These are phyloP conservation scores for Candida labiduridarum DNA, from an alignment of 1,139 yeast species.

Conservation along the genomic window DNA sequence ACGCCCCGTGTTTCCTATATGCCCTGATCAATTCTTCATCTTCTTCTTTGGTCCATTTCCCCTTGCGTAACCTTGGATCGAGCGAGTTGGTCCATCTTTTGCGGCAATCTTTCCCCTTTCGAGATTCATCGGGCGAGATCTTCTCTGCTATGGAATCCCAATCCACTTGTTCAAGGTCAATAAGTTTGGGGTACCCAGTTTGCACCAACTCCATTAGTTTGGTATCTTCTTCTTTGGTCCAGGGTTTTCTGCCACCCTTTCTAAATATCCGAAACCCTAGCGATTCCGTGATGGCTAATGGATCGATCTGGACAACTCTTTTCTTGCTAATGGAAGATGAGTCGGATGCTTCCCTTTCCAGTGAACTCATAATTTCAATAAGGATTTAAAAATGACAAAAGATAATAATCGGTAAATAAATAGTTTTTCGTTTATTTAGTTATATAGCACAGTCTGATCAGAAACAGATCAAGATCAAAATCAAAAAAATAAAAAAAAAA, in stretches of 20 bases:
- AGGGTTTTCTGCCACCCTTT: constrained; percentile 61
- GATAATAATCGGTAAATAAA: not conserved
- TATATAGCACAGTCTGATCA: not conserved
- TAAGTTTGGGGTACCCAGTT: constrained; percentile 23
- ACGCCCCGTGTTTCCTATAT: constrained; percentile 68
- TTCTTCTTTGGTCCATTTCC: constrained; percentile 88
- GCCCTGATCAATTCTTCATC: constrained; percentile 69
- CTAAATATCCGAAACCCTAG: constrained; percentile 77
- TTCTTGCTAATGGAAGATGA: constrained; percentile 12
- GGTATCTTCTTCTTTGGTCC: constrained; percentile 69
- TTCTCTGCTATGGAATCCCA: constrained; percentile 71
- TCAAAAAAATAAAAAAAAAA: not conserved
- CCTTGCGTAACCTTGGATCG: constrained; percentile 80
- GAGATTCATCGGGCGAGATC: constrained; percentile 33
- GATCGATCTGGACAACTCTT: constrained; percentile 51
- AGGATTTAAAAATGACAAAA: not conserved
- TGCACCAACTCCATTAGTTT: constrained; percentile 42
- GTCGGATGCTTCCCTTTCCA: constrained; percentile 3
- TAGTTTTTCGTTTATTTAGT: constrained; percentile 2
- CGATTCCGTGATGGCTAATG: constrained; percentile 68
- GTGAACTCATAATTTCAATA: constrained; percentile 1
- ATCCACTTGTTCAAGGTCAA: constrained; percentile 43
- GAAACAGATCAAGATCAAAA: not conserved
- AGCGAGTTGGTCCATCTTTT: constrained; percentile 80
- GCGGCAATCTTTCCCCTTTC: constrained; percentile 71